These are phyloP conservation scores for Macrolepiota fuliginosa DNA, from an alignment of 768 basidiomycete species.

Conservation along the genomic window DNA sequence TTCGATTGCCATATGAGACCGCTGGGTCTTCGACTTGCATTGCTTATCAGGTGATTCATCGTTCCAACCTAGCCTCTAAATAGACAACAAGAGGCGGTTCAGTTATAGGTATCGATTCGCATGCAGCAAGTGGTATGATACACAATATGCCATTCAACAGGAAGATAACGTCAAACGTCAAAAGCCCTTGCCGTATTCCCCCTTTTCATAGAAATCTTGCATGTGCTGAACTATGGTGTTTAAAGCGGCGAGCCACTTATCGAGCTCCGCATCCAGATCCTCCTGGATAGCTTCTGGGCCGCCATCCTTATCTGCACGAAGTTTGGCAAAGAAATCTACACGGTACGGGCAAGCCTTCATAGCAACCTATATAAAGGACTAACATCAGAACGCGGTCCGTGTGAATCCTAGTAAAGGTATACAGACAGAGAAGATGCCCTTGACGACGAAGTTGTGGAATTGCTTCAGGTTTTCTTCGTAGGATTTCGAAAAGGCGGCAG, in stretches of 20 bases:
- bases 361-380: slow-evolving; percentile 41
- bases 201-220: slow-evolving; percentile 60
- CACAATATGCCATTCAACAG: neutral
- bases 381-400: neutral
- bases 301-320: slow-evolving; percentile 57
- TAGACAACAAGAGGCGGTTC: neutral
- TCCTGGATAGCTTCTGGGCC: slow-evolving; percentile 44
- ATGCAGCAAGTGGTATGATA: neutral
- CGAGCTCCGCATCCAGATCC: slow-evolving; percentile 52
- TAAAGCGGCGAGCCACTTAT: slow-evolving; percentile 68
- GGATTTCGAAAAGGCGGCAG: slow-evolving; percentile 70
- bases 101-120: neutral
- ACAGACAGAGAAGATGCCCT: slow-evolving; percentile 57
- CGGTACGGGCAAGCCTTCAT: slow-evolving; percentile 70
- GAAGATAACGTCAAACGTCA: slow-evolving; percentile 21
- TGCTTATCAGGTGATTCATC: too few species aligned
- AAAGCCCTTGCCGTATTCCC: slow-evolving; percentile 52
- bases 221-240: slow-evolving; percentile 51
- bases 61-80: too few species aligned
- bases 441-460: slow-evolving; percentile 79
- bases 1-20: too few species aligned
- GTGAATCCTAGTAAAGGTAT: neutral
- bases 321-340: slow-evolving; percentile 63
- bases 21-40: too few species aligned
- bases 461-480: slow-evolving; percentile 84